Conservation (phyloP, 2,329 filamentous ascomycete species). For the Fusarium tuaranense region DNA sequence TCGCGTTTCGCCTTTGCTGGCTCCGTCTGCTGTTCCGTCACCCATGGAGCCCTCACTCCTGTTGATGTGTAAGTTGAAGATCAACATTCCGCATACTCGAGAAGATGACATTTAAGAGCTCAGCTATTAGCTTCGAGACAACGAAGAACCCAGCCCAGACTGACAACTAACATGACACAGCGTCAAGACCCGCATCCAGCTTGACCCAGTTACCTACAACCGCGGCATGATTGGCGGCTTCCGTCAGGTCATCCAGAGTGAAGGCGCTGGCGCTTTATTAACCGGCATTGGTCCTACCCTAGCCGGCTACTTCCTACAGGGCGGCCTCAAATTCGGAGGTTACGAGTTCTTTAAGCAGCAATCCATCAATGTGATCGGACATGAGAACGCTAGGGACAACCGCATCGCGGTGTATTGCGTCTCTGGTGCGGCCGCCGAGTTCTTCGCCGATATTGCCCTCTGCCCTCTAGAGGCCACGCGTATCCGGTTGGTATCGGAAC, state of each 20-base stretch:
- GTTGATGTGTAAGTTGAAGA: background rate
- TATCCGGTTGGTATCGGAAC: background rate
- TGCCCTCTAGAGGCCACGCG: background rate
- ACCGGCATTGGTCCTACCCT: background rate
- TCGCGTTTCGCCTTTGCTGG: background rate
- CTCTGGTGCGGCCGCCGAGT: constrained; percentile 62
- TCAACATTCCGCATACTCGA: background rate
- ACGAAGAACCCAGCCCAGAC: background rate
- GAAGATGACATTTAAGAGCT: background rate
- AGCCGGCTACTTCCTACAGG: background rate
- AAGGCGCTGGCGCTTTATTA: constrained; percentile 75
- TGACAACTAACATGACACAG: constrained; percentile 58
- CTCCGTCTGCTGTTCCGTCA: background rate
- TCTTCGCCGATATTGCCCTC: background rate
- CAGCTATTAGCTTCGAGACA: background rate
- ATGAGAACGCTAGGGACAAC: constrained; percentile 81
- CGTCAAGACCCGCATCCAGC: constrained; percentile 95
- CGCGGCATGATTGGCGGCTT: constrained; percentile 86
- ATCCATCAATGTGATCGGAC: constrained; percentile 81
- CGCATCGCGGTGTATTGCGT: constrained; percentile 83
- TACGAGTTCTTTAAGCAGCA: constrained; percentile 97
- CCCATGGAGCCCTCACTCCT: background rate
- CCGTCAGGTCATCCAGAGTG: constrained; percentile 83
- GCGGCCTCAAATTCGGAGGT: constrained; percentile 91
- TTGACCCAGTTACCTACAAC: constrained; percentile 91